Base-by-base conservation (phyloP, 106 monocot species). In the Allium sativum region DNA sequence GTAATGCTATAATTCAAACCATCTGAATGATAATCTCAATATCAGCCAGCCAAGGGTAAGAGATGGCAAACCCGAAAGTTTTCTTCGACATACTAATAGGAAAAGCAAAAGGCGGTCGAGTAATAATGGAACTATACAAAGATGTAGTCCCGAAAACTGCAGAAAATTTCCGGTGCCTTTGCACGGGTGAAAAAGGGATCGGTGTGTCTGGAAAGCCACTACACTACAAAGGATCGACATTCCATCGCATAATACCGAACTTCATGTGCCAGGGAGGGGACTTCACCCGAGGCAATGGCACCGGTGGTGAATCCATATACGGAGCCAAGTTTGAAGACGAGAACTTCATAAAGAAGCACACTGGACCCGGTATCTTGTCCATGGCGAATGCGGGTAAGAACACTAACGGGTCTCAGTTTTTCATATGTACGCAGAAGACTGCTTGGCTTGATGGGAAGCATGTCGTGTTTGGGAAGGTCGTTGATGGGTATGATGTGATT, bases 211-310 rank as follows among this genome's bases (percentile, higher is more conserved):
- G 92, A 40, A 92, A 84, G 70, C 71, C 81, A 12, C 65, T 87
- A 52, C 87, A 92, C 68, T 92, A 87, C 76, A 92, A 87, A 61
- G 92, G 83, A 45, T 86, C 86, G 0, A 10, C 45, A 20, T 92
- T 92, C 62, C 92, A 92, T 68, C 77, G 92, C 11, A 92, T 86
- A 31, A 92, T 92, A 22, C 92, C 92, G 9, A 52, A 48, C 17
- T 92, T 92, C 75, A 92, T 87, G 87, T 87, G 86, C 70, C 83
- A 92, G 65, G 92, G 92, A 2, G 92, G 92, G 18, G 92, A 92
- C 48, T 87, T 91, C 73, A 91, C 91, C 20, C 56, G 73, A 10
- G 91, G 86, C 40, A 86, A 91, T 45, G 91, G 91, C 16, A 92
- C 86, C 1, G 92, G 92, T 48, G 92, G 92, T 0, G 92, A 87